Conservation (phyloP, 2,329 filamentous ascomycete genomes). For the Basipetospora chlamydospora region DNA sequence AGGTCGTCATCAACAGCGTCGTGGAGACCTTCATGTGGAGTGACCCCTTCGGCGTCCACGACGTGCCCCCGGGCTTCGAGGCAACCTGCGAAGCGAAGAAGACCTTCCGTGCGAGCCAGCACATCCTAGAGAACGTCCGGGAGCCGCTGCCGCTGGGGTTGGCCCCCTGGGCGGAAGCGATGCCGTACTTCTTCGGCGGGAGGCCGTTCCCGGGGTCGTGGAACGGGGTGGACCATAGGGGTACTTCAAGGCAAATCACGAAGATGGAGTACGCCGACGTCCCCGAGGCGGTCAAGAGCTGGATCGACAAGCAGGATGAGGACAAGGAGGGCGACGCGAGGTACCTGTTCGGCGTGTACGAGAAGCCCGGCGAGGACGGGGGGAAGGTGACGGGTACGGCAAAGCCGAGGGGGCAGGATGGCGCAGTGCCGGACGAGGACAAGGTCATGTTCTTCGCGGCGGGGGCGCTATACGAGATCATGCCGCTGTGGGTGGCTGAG, state of each 20-base stretch:
- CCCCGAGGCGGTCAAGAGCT: slow-evolving; percentile 20
- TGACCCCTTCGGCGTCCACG: slow-evolving; percentile 15
- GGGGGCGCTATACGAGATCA: slow-evolving; percentile 25
- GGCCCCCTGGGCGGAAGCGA: slow-evolving; percentile 13
- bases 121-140: slow-evolving; percentile 15
- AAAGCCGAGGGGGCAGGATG: slow-evolving; percentile 9
- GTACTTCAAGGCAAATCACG: slow-evolving; percentile 20
- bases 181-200: slow-evolving; percentile 13
- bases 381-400: slow-evolving; percentile 19
- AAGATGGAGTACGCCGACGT: slow-evolving; percentile 21
- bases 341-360: slow-evolving; percentile 20
- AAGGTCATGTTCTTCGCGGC: slow-evolving; percentile 27
- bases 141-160: slow-evolving; percentile 11
- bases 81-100: slow-evolving; percentile 13
- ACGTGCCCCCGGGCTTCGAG: slow-evolving; percentile 15
- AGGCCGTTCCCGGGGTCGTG: slow-evolving; percentile 23
- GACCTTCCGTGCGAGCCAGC: slow-evolving; percentile 16
- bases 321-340: slow-evolving; percentile 12
- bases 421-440: slow-evolving; percentile 9
- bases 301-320: slow-evolving; percentile 22
- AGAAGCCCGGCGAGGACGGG: slow-evolving; percentile 17
- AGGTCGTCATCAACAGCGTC: slow-evolving; percentile 10
- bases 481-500: slow-evolving; percentile 26
- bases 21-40: slow-evolving; percentile 16
- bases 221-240: slow-evolving; percentile 26